Base-by-base conservation (phyloP, 2,329 filamentous ascomycete genomes). In the Cladophialophora psammophila region DNA sequence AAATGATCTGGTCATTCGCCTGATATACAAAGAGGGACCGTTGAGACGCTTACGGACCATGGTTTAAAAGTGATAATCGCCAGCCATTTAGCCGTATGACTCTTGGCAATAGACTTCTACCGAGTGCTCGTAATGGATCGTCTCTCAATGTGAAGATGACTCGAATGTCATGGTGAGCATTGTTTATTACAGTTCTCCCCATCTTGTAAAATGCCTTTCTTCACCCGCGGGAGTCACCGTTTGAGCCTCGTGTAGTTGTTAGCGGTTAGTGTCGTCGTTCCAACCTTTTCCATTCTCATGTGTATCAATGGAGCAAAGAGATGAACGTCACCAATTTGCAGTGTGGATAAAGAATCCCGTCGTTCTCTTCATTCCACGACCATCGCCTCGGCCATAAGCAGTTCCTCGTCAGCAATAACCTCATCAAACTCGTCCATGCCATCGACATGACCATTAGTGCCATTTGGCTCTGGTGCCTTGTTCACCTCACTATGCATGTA, bases 381-480 rank as follows among this genome's bases (percentile, higher is more conserved):
- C 60, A 80, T 73, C 73, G 78, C 79, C 35, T 72, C 68, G 10
- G 68, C 68, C 42, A 67, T 64, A 74, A 81, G 77, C 38, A 81
- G 69, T 34, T 81, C 80, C 70, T 79, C 76, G 66, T 81, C 80
- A 36, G 70, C 69, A 69, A 82, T 80, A 55, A 76, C 76, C 36
- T 71, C 72, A 32, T 74, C 72, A 60, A 72, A 71, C 36, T 81
- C 80, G 63, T 81, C 79, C 9, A 68, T 73, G 35, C 65, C 64
- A 32, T 66, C 42, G 7, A 18, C 53, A 55, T 73, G 75, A 53
- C 60, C 66, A 35, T 68, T 69, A 48, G 59, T 62, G 15, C 66
- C 64, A 48, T 69, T 66, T 32, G 50, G 64, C 12, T n/a, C 13
- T 10, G 32, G 34, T 53, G 31, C 34, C 31, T 50, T 35, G 54